Percentiles rank a stretch among this genome's conserved stretches.
Conservation (phyloP, 2,329 filamentous ascomycete genomes). For the Herpotrichia juniperi region DNA sequence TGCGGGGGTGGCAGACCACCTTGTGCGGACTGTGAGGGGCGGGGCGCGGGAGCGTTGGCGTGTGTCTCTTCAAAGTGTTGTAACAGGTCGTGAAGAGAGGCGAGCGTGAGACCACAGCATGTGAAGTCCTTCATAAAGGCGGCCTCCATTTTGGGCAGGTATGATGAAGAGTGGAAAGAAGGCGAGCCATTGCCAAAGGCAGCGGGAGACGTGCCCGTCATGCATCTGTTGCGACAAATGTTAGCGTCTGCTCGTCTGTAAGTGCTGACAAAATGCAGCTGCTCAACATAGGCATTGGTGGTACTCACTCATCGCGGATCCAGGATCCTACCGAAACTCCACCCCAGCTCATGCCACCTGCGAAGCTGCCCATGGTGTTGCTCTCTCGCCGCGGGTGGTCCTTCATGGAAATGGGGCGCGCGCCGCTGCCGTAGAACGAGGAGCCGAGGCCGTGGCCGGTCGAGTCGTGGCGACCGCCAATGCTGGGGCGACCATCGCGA, state of each 20-base stretch:
- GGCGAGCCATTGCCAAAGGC: slow-evolving; percentile 82
- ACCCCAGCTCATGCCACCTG: slow-evolving; percentile 93
- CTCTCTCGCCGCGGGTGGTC: slow-evolving; percentile 64
- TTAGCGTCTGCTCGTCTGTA: slow-evolving; percentile 26
- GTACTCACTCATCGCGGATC: slow-evolving; percentile 94
- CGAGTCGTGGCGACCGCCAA: slow-evolving; percentile 60
- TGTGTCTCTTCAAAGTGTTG: slow-evolving; percentile 98
- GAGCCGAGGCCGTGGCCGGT: slow-evolving; percentile 53
- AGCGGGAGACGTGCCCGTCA: slow-evolving; percentile 96
- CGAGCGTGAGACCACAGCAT: slow-evolving; percentile 88
- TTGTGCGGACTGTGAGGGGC: slow-evolving; percentile 57
- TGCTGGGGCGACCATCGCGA: slow-evolving; percentile 36
- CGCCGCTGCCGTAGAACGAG: slow-evolving; percentile 63
- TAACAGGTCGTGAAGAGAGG: slow-evolving; percentile 90
- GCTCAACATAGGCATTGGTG: slow-evolving; percentile 9
- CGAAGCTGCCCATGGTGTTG: slow-evolving; percentile 65
- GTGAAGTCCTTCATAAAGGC: slow-evolving; percentile 98
- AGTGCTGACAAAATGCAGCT: slow-evolving; percentile 8
- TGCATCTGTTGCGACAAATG: slow-evolving; percentile 74
- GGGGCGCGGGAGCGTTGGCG: slow-evolving; percentile 68
- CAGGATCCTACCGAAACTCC: slow-evolving; percentile 95
- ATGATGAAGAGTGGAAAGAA: slow-evolving; percentile 95
- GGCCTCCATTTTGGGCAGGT: slow-evolving; percentile 93
- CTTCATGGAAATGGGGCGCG: slow-evolving; percentile 66
- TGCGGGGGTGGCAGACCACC: slow-evolving; percentile 42